phyloP scores from a whole-genome alignment of 2,329 filamentous ascomycete genomes.

The Lecanosticta acicola region DNA sequence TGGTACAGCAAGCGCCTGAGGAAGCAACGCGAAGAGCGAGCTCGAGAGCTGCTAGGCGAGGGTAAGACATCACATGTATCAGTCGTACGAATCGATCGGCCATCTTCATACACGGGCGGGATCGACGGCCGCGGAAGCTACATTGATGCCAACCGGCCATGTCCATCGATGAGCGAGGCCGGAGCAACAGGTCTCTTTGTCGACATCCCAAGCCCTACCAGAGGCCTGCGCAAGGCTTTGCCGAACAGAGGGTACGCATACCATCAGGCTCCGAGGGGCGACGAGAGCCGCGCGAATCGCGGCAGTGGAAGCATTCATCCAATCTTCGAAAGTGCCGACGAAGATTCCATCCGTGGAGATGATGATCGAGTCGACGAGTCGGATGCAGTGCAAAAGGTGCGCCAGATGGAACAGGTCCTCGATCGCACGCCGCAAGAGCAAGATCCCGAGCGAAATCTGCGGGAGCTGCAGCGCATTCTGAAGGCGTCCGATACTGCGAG shows the following conservation, averaged over 20 bases:
- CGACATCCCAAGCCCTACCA: conserved; percentile 45
- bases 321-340: conserved; percentile 20
- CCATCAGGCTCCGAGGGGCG: conserved; percentile 40
- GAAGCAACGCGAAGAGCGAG: conserved; percentile 41
- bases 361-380: conserved; percentile 2
- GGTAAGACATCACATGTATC: conserved; percentile 22
- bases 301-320: conserved; percentile 39
- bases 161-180: conserved; percentile 24
- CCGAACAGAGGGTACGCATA: conserved; percentile 34
- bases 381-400: conserved; percentile 5
- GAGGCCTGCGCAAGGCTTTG: conserved; percentile 40
- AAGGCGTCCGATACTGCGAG: conserved; percentile 5
- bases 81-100: conserved; percentile 45
- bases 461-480: conserved; percentile 14
- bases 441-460: conserved; percentile 12
- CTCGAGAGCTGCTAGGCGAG: conserved; percentile 47
- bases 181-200: conserved; percentile 45
- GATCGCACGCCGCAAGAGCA: conserved; percentile 2
- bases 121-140: conserved; percentile 35
- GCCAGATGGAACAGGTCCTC: conserved; percentile 1
- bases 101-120: conserved; percentile 35
- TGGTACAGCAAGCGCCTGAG: conserved; percentile 42
- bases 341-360: conserved; percentile 13
- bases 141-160: conserved; percentile 38
- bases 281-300: conserved; percentile 45